Evolutionary conservation across 2,329 filamentous ascomycete genomes (phyloP).

Genomic region (Beauveria varroae): DNA sequence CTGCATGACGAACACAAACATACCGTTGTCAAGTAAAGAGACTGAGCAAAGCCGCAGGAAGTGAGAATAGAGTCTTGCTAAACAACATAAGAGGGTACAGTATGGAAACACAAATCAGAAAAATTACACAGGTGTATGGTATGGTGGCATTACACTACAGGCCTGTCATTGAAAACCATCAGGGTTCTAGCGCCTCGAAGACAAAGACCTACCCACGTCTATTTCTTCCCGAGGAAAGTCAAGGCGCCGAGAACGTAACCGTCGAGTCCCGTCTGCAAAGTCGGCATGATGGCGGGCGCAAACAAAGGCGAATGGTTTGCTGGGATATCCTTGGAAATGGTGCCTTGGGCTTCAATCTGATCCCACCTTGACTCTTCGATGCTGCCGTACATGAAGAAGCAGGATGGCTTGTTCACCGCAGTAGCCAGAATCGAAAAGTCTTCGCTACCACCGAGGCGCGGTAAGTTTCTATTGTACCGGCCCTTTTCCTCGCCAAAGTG

Average conservation of each 20-base stretch:
- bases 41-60: not conserved
- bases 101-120: not conserved
- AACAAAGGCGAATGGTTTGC: constrained; percentile 20
- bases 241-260: constrained; percentile 16
- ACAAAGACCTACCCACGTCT: not conserved
- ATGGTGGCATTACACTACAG: not conserved
- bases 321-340: constrained; percentile 15
- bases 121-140: not conserved
- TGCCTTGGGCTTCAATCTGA: constrained; percentile 10
- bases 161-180: not conserved
- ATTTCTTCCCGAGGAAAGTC: constrained; percentile 11
- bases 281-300: constrained; percentile 19
- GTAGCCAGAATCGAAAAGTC: constrained; percentile 38
- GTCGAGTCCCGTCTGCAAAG: constrained; percentile 17
- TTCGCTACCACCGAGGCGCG: constrained; percentile 42
- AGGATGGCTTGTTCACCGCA: constrained; percentile 12
- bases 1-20: not conserved
- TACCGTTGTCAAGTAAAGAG: not conserved
- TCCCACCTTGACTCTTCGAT: constrained; percentile 15
- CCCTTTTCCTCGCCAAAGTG: constrained; percentile 33
- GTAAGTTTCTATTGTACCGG: constrained; percentile 27
- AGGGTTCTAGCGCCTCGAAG: not conserved
- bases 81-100: not conserved
- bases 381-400: constrained; percentile 18
- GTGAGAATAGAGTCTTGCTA: not conserved